Base-by-base conservation (phyloP, 2,329 filamentous ascomycete species). In the Macrophomina phaseolina region DNA sequence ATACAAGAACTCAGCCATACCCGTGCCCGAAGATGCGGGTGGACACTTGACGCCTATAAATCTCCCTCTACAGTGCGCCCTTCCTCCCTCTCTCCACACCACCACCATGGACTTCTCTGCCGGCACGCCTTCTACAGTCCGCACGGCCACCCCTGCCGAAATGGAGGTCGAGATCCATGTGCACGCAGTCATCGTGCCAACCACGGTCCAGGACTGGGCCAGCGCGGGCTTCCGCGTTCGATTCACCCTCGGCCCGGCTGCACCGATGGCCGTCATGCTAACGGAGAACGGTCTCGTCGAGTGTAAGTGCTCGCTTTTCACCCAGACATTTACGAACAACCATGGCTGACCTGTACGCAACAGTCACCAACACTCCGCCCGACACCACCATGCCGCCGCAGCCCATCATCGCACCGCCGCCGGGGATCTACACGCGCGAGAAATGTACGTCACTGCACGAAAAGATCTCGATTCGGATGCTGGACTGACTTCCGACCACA, bases 171-270 rank as follows among this genome's bases (percentile, higher is more conserved):
- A 8, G 28, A 42, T 62, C 8, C 58, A 42, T 1, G 58, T 38
- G 23, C 23, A 23, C 2, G 23, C 23, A 23, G 23, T 62, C 6
- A 12, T 62, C 28, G 30, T 49, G 16, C 58, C 58, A 18, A 28
- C 58, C 23, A n/a, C 7, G 30, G 32, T 45, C 6, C 58, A 62
- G 58, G 5, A 62, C 16, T 62, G 58, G 58, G 32, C 12, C 30
- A 32, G 49, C 30, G 45, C 42, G 16, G 58, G 58, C 11, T 62
- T 60, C 55, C 9, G 23, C 38, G 38, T 60, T 16, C 42, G 42
- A 9, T 45, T 45, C 6, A 14, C 42, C 5, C 42, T 45, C 28
- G 14, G 28, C 49, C 28, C 28, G 23, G 49, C 28, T n/a, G 49
- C 5, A 12, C 28, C 49, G 49, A 52, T 9, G 28, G 30, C 49